phyloP scores from a whole-genome alignment of 257 asterid species.

The Solanum bukasovii region DNA sequence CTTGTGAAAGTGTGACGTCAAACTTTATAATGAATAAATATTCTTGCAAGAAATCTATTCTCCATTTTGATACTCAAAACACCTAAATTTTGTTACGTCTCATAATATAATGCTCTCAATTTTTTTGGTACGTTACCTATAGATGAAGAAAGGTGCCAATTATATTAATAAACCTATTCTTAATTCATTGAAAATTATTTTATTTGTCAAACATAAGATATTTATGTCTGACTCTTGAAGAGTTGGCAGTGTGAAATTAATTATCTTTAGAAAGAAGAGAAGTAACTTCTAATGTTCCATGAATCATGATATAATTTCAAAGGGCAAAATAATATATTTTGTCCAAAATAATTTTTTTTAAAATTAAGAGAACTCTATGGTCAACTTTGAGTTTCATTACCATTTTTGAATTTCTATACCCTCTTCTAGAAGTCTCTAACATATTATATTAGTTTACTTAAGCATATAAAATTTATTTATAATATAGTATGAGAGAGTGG shows the following conservation, averaged over 20 bases:
- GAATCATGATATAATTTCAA: background rate
- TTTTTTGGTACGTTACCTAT: slow-evolving; percentile 10
- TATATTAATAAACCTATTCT: background rate
- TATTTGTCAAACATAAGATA: background rate
- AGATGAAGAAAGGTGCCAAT: slow-evolving; percentile 19
- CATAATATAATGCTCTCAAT: background rate
- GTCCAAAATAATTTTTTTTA: background rate
- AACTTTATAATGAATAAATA: background rate
- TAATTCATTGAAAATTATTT: background rate
- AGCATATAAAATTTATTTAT: background rate
- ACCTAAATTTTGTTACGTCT: background rate
- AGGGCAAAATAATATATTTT: background rate
- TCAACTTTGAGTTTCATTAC: slow-evolving; percentile 16
- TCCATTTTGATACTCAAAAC: background rate
- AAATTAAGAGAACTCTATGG: background rate
- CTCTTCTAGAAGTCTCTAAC: background rate
- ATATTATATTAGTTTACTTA: slow-evolving; percentile 1
- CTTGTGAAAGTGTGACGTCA: background rate
- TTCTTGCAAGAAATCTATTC: background rate
- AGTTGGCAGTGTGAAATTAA: background rate
- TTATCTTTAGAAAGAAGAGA: slow-evolving; percentile 16
- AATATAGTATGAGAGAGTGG: background rate
- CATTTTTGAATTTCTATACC: background rate
- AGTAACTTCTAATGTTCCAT: slow-evolving; percentile 3
- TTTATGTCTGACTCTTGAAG: background rate